Base-by-base conservation (phyloP, 2,329 filamentous ascomycete genomes). In the Madurella fahalii region DNA sequence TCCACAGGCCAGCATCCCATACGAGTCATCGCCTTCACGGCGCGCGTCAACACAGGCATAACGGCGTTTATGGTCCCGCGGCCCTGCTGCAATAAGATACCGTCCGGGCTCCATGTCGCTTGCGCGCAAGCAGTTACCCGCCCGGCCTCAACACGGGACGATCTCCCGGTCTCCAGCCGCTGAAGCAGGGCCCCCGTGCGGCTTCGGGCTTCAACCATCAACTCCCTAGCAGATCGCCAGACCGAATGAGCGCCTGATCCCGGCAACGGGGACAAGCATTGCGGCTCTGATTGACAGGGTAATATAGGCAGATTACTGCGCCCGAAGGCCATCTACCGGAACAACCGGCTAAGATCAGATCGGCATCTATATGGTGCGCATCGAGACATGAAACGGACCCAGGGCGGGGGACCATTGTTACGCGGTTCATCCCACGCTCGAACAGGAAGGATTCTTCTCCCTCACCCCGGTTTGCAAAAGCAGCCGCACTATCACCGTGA, bases 291-390 rank as follows among this genome's bases (percentile, higher is more conserved):
- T 60, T 59, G 51, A 43, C 13, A 20, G 41, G 30, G 7, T 16
- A 56, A 55, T 61, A 61, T 63, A 63, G 60, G 47, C 59, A 60
- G 52, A 63, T 62, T 60, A 47, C 32, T 40, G 37, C 13, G 16
- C 46, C 51, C 53, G 53, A 54, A 52, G 47, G 20, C 20, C 17
- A 43, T 46, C 50, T 17, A 45, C 61, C 53, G 56, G 50, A 31
- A 40, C 30, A 56, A 53, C 53, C 52, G 44, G 50, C 52, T 51
- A 48, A 51, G 50, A 37, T 51, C n/a, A 16, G 54, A 44, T 50
- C 50, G 43, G 37, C 52, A 45, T 53, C 17, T 37, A 39, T n/a
- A 49, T 51, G 49, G 41, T 47, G 50, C 52, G 43, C 46, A 40
- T 40, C 39, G 34, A 13, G 44, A 47, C 37, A 50, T 61, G 57